These are phyloP conservation scores for Solanum chiquidenum DNA, from an alignment of 257 asterid genomes.

Conservation along the genomic window DNA sequence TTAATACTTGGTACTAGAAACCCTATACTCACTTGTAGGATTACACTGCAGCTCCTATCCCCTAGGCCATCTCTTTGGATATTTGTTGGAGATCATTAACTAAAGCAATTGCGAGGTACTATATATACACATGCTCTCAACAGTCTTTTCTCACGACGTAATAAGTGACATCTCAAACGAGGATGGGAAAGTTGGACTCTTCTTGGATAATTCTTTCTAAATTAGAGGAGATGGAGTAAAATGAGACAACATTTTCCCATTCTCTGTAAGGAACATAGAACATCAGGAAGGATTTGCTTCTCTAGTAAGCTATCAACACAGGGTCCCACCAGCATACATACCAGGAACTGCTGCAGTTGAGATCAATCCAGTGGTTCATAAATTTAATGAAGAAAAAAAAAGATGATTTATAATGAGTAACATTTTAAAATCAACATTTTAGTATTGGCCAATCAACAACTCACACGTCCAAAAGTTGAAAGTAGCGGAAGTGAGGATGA, in stretches of 20 bases:
- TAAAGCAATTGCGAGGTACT: neutral
- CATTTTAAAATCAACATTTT: neutral
- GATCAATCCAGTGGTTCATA: neutral
- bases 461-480: neutral
- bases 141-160: neutral
- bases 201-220: neutral
- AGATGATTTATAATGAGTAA: neutral
- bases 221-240: neutral
- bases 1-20: too few relatives aligned
- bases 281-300: neutral
- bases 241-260: neutral
- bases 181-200: neutral
- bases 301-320: neutral
- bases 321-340: neutral
- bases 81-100: neutral
- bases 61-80: neutral
- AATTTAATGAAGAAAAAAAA: neutral
- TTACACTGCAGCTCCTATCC: neutral
- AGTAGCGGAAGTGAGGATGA: neutral
- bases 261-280: neutral
- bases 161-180: neutral
- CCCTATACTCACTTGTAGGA: too few relatives aligned
- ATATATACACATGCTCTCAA: neutral
- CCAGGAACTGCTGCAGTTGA: neutral
- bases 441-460: neutral